Conservation (phyloP, 768 basidiomycete genomes). For the Psilocybe tampanensis region DNA sequence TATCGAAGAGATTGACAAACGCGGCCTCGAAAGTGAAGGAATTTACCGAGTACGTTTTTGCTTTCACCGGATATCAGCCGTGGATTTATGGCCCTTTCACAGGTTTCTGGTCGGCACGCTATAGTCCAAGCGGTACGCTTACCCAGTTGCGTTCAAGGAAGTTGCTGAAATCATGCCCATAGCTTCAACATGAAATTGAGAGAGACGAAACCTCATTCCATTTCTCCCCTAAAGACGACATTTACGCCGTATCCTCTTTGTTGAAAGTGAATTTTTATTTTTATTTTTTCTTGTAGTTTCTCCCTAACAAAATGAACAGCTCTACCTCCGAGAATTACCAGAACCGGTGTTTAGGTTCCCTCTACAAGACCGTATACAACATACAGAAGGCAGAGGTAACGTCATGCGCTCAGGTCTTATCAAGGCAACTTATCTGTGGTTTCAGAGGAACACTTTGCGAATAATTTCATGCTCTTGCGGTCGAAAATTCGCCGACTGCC, state of each 20-base stretch:
- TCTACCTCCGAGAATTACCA: conserved; percentile 84
- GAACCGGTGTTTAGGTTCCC: conserved; percentile 88
- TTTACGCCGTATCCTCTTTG: conserved; percentile 82
- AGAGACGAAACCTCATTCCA: conserved; percentile 75
- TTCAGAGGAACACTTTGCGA: conserved; percentile 70
- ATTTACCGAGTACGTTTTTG: conserved; percentile 66
- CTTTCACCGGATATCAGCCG: conserved; percentile 1
- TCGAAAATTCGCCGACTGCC: conserved; percentile 86
- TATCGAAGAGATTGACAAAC: conserved; percentile 78
- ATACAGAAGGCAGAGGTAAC: conserved; percentile 76
- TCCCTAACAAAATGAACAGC: conserved; percentile 33
- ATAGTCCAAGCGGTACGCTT: conserved; percentile 73
- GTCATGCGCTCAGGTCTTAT: not conserved
- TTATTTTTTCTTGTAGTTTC: conserved; percentile 9
- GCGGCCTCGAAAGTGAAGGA: conserved; percentile 78
- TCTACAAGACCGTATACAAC: conserved; percentile 78
- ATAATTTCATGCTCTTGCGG: conserved; percentile 77
- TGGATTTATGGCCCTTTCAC: not conserved
- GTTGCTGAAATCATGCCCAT: not conserved
- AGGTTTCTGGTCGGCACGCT: conserved; percentile 88
- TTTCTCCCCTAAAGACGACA: conserved; percentile 78
- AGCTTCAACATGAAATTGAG: conserved; percentile 89
- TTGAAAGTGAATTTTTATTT: conserved; percentile 62
- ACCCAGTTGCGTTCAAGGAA: not conserved
- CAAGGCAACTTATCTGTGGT: not conserved